Evolutionary conservation across 305 asterid species (phyloP).

Genomic region (Andrographis paniculata): DNA sequence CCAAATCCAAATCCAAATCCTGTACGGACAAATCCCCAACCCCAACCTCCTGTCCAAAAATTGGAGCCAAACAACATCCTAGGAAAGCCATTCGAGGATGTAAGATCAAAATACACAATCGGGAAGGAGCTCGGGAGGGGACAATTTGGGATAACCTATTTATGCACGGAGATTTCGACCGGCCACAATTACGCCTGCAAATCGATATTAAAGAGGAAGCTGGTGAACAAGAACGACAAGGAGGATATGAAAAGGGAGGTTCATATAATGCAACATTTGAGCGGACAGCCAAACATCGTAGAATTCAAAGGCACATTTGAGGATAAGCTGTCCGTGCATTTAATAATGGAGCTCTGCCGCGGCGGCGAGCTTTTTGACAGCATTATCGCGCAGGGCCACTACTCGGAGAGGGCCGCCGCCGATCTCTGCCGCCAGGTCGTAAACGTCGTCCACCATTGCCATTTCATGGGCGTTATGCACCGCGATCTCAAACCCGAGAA

Average conservation of each 20-base stretch:
- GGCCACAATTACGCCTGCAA: constrained; percentile 64
- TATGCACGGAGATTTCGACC: constrained; percentile 47
- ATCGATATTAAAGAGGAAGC: constrained; percentile 67
- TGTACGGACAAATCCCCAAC: constrained; percentile 14
- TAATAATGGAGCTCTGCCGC: constrained; percentile 72
- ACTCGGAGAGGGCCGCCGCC: constrained; percentile 68
- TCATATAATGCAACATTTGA: constrained; percentile 77
- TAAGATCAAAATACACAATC: constrained; percentile 41
- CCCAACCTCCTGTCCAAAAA: constrained; percentile 27
- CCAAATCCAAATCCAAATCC: constrained; percentile 20
- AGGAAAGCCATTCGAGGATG: constrained; percentile 71
- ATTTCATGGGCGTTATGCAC: constrained; percentile 92
- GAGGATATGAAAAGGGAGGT: constrained; percentile 85
- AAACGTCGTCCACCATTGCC: constrained; percentile 77
- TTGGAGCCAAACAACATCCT: constrained; percentile 47
- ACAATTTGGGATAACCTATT: constrained; percentile 73
- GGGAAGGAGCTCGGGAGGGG: constrained; percentile 77
- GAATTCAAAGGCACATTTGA: constrained; percentile 78
- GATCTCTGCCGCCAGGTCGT: constrained; percentile 68
- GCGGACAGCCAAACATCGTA: constrained; percentile 75
- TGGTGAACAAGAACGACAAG: constrained; percentile 60
- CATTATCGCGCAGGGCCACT: constrained; percentile 76
- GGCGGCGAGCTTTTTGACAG: constrained; percentile 80
- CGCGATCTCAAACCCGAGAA: constrained; percentile 92
- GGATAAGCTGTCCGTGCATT: constrained; percentile 62